phyloP scores from a whole-genome alignment of 2,329 filamentous ascomycete species.

The Aaosphaeria arxii region DNA sequence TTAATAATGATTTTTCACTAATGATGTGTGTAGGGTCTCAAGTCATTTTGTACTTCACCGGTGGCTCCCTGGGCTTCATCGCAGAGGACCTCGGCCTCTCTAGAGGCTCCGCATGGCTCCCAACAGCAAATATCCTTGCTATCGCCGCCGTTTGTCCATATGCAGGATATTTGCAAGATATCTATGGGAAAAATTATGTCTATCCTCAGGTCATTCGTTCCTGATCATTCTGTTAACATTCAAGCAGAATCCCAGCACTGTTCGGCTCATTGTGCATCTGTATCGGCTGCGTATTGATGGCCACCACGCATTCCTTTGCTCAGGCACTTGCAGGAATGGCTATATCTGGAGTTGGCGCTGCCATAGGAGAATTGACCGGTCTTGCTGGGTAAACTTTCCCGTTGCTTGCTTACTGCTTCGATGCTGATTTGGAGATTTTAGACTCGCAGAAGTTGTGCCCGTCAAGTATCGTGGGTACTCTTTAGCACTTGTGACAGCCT shows the following conservation, averaged over 20 bases:
- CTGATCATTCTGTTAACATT: too few species aligned
- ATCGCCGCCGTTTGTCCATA: constrained; percentile 33
- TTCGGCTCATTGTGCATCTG: constrained; percentile 29
- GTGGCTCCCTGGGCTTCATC: constrained; percentile 30
- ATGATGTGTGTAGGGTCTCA: constrained; percentile 22
- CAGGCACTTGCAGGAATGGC: constrained; percentile 34
- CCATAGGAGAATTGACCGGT: constrained; percentile 32
- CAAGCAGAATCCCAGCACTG: constrained; percentile 26
- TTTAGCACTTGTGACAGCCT: constrained; percentile 29
- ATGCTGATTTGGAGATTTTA: constrained; percentile 6
- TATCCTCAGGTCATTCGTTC: too few species aligned
- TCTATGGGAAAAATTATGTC: constrained; percentile 35
- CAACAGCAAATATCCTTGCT: constrained; percentile 34
- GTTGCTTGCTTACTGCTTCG: not conserved
- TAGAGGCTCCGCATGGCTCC: constrained; percentile 26
- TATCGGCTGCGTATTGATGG: constrained; percentile 26
- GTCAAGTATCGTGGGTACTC: constrained; percentile 33
- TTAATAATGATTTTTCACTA: too few species aligned
- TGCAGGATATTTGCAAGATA: constrained; percentile 34
- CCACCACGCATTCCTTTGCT: constrained; percentile 27
- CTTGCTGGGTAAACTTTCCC: constrained; percentile 28
- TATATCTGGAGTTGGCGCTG: constrained; percentile 32
- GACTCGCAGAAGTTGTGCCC: constrained; percentile 31
- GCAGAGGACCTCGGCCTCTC: constrained; percentile 21
- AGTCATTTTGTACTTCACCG: constrained; percentile 32